phyloP scores from a whole-genome alignment of 331 rosid genomes.

The Pyracantha coccinea region DNA sequence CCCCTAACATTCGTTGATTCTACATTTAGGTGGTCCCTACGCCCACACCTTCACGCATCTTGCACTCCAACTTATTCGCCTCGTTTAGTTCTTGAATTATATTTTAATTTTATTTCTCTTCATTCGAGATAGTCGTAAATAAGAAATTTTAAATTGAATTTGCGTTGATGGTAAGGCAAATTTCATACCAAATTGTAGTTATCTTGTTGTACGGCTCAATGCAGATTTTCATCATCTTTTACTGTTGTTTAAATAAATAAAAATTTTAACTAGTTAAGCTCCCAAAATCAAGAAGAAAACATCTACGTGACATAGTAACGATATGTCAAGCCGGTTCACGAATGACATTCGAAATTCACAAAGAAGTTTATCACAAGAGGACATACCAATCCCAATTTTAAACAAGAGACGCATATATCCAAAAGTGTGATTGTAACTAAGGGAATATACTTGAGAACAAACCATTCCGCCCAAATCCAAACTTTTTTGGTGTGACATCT shows the following conservation, averaged over 20 bases:
- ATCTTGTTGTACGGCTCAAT: too few species aligned
- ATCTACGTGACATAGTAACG: too few species aligned
- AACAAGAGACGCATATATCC: not conserved
- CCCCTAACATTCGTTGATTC: not conserved
- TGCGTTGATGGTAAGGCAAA: not conserved
- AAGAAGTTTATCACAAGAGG: not conserved
- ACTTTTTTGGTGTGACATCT: not conserved
- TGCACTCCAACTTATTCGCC: not conserved
- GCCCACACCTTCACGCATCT: not conserved
- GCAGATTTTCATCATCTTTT: too few species aligned
- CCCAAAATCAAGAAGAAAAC: not conserved
- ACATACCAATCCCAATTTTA: not conserved
- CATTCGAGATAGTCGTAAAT: too few species aligned
- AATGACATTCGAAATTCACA: not conserved
- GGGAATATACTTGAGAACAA: not conserved
- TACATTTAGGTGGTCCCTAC: not conserved
- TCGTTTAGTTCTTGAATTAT: rapidly evolving
- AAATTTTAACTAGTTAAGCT: too few species aligned
- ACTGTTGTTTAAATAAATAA: too few species aligned
- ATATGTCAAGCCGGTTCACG: too few species aligned
- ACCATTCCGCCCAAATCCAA: not conserved
- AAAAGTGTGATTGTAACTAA: not conserved
- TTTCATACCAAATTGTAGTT: too few species aligned
- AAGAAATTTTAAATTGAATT: not conserved
- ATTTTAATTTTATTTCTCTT: too few species aligned